phyloP scores from a whole-genome alignment of 2,329 filamentous ascomycete genomes.

The Fusarium nygamai region DNA sequence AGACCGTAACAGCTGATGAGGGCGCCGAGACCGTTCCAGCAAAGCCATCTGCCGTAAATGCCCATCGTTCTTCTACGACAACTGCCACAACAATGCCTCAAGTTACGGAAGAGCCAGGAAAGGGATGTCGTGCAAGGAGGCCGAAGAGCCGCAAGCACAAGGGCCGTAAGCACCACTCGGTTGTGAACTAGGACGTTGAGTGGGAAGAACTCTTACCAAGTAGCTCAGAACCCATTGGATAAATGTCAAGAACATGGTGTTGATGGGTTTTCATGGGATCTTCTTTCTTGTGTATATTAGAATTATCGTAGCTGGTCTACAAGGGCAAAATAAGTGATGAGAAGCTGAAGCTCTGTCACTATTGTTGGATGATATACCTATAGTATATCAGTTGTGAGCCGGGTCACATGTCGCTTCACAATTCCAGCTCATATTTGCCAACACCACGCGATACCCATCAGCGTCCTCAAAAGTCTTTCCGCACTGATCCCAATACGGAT shows the following conservation, averaged over 20 bases:
- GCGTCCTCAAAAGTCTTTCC: neutral
- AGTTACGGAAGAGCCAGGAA: neutral
- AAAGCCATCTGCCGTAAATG: neutral
- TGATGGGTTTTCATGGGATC: no score
- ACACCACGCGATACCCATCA: neutral
- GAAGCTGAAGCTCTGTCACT: neutral
- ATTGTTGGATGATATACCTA: neutral
- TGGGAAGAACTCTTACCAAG: neutral
- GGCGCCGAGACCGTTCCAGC: neutral
- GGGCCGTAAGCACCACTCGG: neutral
- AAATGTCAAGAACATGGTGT: neutral
- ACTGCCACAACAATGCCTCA: neutral
- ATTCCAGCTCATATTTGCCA: neutral
- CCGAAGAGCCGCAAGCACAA: neutral
- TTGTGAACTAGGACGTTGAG: neutral
- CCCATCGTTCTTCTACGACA: neutral
- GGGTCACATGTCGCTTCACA: neutral
- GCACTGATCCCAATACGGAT: neutral
- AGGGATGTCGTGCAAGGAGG: neutral
- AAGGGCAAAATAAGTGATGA: neutral
- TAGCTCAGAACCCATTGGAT: neutral
- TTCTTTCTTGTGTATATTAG: neutral
- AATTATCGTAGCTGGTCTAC: neutral
- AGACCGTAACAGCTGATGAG: neutral
- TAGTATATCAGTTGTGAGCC: fast-evolving